Evolutionary conservation across 352 stramenopile genomes (phyloP).

Genomic region (Globisporangium perplexum): DNA sequence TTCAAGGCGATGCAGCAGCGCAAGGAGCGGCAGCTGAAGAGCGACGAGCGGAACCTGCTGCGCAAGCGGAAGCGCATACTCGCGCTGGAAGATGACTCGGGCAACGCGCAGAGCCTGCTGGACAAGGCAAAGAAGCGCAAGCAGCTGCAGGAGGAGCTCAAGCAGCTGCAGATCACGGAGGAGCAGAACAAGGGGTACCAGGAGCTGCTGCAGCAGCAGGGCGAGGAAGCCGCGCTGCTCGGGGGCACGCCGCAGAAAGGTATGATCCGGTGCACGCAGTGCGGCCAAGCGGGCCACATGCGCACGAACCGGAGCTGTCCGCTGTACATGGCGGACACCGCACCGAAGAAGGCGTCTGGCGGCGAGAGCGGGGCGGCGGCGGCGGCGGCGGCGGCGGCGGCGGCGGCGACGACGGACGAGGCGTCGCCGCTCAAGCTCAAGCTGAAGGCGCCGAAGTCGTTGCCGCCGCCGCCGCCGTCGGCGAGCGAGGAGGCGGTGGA

Average conservation of each 20-base stretch:
- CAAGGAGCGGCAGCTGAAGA: conserved; percentile 66
- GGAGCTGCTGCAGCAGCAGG: conserved; percentile 75
- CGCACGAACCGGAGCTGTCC: conserved; percentile 79
- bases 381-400: neutral
- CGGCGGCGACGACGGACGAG: conserved; percentile 4
- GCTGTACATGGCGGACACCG: conserved; percentile 74
- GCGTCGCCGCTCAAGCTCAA: conserved; percentile 50
- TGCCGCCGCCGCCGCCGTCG: neutral
- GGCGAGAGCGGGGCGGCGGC: neutral
- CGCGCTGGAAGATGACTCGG: conserved; percentile 49
- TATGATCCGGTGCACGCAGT: conserved; percentile 77
- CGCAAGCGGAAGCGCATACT: conserved; percentile 78
- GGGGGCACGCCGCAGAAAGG: conserved; percentile 40
- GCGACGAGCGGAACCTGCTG: conserved; percentile 66
- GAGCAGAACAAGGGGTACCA: conserved; percentile 80
- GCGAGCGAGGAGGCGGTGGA: conserved; percentile 9
- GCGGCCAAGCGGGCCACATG: conserved; percentile 76
- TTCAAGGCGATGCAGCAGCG: conserved; percentile 75
- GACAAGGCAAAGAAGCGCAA: conserved; percentile 80
- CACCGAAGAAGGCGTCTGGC: conserved; percentile 25
- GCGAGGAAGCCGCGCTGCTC: conserved; percentile 31
- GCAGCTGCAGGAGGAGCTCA: conserved; percentile 82
- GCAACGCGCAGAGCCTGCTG: conserved; percentile 22
- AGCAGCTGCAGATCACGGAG: conserved; percentile 77
- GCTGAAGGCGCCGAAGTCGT: conserved; percentile 32